A percentile compares a stretch with the other conserved stretches of the same genome.
Evolutionary conservation across 2,329 filamentous ascomycete genomes (phyloP).

Genomic region (Arthroderma uncinatum): DNA sequence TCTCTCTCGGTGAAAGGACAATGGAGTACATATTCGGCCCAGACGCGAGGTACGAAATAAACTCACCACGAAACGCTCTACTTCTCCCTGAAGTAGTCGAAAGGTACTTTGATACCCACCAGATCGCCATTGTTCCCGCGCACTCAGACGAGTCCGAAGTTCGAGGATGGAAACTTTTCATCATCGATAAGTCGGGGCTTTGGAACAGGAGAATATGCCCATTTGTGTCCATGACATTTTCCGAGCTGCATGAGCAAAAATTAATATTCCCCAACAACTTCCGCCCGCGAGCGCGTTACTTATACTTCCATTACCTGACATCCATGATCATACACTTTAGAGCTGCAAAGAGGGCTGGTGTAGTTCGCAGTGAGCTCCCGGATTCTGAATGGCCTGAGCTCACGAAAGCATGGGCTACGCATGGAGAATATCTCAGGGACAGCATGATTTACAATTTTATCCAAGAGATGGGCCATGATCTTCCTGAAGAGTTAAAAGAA

Average conservation of each 20-base stretch:
- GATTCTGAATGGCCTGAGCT: neutral
- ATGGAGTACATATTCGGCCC: conserved; percentile 12
- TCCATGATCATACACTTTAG: neutral
- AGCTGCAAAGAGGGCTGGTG: neutral
- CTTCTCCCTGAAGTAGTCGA: neutral
- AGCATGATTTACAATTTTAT: neutral
- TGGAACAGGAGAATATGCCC: neutral
- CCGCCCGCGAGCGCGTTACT: conserved; percentile 1
- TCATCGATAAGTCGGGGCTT: neutral
- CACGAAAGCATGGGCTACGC: neutral
- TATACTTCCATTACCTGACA: conserved; percentile 4
- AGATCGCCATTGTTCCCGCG: conserved; percentile 2
- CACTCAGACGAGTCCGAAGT: neutral
- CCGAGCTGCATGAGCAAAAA: neutral
- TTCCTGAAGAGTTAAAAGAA: neutral
- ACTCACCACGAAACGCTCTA: conserved; percentile 11
- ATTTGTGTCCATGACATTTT: neutral
- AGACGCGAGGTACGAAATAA: conserved; percentile 9
- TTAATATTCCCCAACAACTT: neutral
- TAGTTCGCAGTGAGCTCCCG: neutral
- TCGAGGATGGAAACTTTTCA: neutral
- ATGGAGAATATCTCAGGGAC: neutral
- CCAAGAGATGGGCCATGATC: neutral
- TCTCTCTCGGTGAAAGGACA: conserved; percentile 4
- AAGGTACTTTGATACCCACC: neutral